phyloP scores from a whole-genome alignment of 768 basidiomycete species.

The Boletellus sp. region DNA sequence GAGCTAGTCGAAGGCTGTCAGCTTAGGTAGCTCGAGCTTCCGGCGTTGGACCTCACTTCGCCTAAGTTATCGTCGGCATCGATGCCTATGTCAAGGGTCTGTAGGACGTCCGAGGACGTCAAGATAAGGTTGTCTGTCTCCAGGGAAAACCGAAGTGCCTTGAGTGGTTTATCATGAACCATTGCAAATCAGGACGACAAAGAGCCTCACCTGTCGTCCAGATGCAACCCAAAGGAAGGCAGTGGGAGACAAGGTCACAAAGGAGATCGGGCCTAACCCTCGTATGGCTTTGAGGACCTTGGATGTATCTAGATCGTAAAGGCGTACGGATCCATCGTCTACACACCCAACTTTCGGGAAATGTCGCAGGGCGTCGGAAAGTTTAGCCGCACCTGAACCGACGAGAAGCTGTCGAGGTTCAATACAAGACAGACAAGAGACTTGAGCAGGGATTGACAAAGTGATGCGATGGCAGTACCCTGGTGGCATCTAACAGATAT shows the following conservation, averaged over 20 bases:
- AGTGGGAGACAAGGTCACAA: slow-evolving; percentile 47
- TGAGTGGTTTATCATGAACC: background rate
- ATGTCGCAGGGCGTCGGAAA: background rate
- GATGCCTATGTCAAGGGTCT: slow-evolving; percentile 44
- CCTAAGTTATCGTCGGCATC: slow-evolving; percentile 59
- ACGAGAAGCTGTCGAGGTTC: slow-evolving; percentile 49
- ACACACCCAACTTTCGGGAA: slow-evolving; percentile 3
- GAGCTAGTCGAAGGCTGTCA: no score
- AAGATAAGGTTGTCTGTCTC: slow-evolving; percentile 52
- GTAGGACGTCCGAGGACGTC: slow-evolving; percentile 45
- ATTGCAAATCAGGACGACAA: background rate
- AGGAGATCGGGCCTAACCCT: slow-evolving; percentile 61
- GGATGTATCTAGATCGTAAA: slow-evolving; percentile 57
- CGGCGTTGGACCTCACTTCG: slow-evolving; percentile 31
- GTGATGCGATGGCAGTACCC: slow-evolving; percentile 16
- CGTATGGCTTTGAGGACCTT: slow-evolving; percentile 64
- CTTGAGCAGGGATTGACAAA: slow-evolving; percentile 34
- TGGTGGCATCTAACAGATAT: no score
- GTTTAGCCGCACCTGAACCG: slow-evolving; percentile 51
- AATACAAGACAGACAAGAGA: slow-evolving; percentile 52
- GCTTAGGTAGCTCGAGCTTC: no score
- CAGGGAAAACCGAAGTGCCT: slow-evolving; percentile 42
- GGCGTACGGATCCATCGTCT: slow-evolving; percentile 70
- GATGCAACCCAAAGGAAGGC: slow-evolving; percentile 64
- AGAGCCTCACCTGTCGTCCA: slow-evolving; percentile 47